Evolutionary conservation across 192 early-diverging fungal genomes (phyloP).

Genomic region (Coemansia sp.): DNA sequence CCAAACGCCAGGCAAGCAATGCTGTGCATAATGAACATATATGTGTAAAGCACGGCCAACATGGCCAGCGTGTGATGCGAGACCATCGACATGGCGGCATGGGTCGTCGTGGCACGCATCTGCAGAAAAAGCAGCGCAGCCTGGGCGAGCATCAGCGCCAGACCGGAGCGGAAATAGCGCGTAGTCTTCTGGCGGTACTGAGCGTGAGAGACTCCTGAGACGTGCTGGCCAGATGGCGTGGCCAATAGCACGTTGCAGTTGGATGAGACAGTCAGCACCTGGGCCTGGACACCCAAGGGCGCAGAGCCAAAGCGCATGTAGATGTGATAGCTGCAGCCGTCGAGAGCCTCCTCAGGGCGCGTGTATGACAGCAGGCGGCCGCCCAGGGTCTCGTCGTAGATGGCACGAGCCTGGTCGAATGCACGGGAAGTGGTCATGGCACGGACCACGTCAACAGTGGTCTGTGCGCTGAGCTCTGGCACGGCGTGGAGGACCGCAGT

Average conservation of each 20-base stretch:
- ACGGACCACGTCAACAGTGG: conserved; percentile 20
- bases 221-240: conserved; percentile 2
- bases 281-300: background rate
- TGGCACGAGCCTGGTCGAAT: conserved; percentile 21
- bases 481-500: conserved; percentile 24
- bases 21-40: conserved; percentile 61
- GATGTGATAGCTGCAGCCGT: conserved; percentile 38
- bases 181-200: conserved; percentile 11
- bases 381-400: conserved; percentile 12
- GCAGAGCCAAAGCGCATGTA: conserved; percentile 17
- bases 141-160: conserved; percentile 18
- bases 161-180: conserved; percentile 23
- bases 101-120: conserved; percentile 65
- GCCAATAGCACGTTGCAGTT: conserved; percentile 19
- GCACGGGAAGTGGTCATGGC: conserved; percentile 19
- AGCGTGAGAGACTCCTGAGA: conserved; percentile 15
- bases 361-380: conserved; percentile 16
- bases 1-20: conserved; percentile 57
- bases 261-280: conserved; percentile 19
- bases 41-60: conserved; percentile 64
- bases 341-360: conserved; percentile 15
- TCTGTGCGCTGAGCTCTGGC: conserved; percentile 18
- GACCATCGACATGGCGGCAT: conserved; percentile 63
- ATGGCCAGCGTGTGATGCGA: conserved; percentile 64
- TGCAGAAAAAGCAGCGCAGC: conserved; percentile 56